Base-by-base conservation (phyloP, 2,329 filamentous ascomycete genomes). In the Monilinia aucupariae region DNA sequence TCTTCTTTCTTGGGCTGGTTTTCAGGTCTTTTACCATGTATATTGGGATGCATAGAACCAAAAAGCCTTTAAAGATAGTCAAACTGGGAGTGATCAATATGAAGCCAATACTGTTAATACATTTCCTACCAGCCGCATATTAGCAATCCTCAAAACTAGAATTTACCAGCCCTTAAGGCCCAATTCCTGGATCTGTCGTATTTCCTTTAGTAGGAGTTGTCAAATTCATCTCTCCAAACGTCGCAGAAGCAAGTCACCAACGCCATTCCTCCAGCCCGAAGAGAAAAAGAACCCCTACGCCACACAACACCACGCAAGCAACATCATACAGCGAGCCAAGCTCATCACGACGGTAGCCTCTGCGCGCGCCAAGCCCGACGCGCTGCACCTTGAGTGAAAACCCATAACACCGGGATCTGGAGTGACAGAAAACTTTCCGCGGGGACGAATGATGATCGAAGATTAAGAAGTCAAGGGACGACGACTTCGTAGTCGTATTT, bases 341-440 rank as follows among this genome's bases (percentile, higher is more conserved):
- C 13, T 59, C 27, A 45, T 34, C 2, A 54, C 54, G 9, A 53
- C 59, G 3, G 61, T 64, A 47, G 37, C 56, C 8, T 54, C 52
- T 27, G 52, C 64, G 15, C 37, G 59, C 1, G 25, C 64, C 12
- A 65, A 65, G 32, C 65, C 67, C 25, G 62, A 60, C 17, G 60
- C 53, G 22, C 22, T 48, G 15, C 64, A 66, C 43, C 43, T 64
- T 22, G 37, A 25, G 8, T 68, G 65, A 63, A 61, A 66, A 41
- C 61, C 65, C 37, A 61, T 67, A 4, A 58, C 56, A 17, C 65
- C 65, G 2, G 63, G 51, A 9, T 25, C 47, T 2, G 65, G 61
- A 3, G 62, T 52, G 60, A 45, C 61, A 68, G 41, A 41, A 65
- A 9, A 63, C 27, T 50, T 81, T 80, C 68, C 82, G 76, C 65